These are phyloP conservation scores for Grigorovia humatica DNA, from an alignment of 805 yeast species.

Conservation along the genomic window DNA sequence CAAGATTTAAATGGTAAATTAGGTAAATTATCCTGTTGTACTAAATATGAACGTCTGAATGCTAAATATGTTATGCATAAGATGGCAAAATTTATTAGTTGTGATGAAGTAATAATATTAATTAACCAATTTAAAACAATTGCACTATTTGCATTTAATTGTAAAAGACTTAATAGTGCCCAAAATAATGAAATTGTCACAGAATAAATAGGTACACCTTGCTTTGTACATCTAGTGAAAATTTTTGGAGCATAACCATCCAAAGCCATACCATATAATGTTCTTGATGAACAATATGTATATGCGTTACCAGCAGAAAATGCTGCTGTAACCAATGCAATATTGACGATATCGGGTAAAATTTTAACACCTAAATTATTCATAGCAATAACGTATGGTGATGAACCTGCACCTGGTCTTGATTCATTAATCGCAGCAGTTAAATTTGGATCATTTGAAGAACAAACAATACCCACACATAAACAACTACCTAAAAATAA, in stretches of 20 bases:
- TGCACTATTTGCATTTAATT: conserved; percentile 46
- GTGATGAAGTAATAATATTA: conserved; percentile 61
- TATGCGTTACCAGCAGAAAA: conserved; percentile 80
- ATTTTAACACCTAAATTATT: conserved; percentile 52
- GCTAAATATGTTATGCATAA: conserved; percentile 50
- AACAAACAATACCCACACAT: conserved; percentile 67
- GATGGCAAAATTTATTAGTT: conserved; percentile 48
- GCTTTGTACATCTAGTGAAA: conserved; percentile 48
- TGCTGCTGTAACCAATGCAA: conserved; percentile 60
- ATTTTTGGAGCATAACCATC: conserved; percentile 65
- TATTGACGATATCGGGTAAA: conserved; percentile 72
- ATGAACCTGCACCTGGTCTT: conserved; percentile 67
- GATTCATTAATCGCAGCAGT: conserved; percentile 46
- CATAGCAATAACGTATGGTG: conserved; percentile 83
- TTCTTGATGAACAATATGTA: conserved; percentile 60
- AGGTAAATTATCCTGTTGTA: conserved; percentile 37
- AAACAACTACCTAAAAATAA: conserved; percentile 67
- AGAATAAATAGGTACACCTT: conserved; percentile 62
- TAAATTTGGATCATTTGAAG: conserved; percentile 55
- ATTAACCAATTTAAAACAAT: conserved; percentile 64
- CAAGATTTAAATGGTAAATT: conserved; percentile 41
- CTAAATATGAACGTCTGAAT: conserved; percentile 49
- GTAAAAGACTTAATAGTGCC: conserved; percentile 57
- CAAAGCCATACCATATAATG: conserved; percentile 58
- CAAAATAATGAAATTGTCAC: conserved; percentile 44